Evolutionary conservation across 805 yeast species (phyloP).

Genomic region (Komagataella ulmi): DNA sequence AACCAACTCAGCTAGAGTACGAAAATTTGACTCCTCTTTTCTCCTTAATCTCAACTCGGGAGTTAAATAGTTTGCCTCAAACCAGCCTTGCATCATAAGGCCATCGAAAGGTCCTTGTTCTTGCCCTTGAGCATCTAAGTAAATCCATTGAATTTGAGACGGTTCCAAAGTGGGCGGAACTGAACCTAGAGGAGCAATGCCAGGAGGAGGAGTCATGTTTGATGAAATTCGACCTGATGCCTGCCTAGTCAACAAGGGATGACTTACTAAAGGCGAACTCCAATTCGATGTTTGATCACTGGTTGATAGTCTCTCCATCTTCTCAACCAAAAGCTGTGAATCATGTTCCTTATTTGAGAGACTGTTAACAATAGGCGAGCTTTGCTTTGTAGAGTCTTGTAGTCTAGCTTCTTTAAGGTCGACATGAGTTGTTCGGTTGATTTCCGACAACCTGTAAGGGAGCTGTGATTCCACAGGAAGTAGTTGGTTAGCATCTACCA

Average conservation of each 20-base stretch:
- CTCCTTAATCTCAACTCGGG: slow-evolving; percentile 45
- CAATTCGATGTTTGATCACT: not conserved
- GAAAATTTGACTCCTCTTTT: slow-evolving; percentile 35
- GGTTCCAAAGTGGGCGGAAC: slow-evolving; percentile 7
- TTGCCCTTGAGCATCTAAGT: slow-evolving; percentile 54
- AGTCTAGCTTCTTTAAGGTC: slow-evolving; percentile 3
- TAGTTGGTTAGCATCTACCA: slow-evolving; percentile 18
- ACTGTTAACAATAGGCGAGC: not conserved
- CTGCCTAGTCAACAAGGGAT: not conserved
- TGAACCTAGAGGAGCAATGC: not conserved
- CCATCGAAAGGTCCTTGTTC: slow-evolving; percentile 81
- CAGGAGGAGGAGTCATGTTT: not conserved
- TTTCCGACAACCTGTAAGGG: slow-evolving; percentile 16
- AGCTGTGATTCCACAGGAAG: slow-evolving; percentile 13
- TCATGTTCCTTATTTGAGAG: not conserved
- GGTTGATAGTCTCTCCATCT: not conserved
- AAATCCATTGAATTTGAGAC: slow-evolving; percentile 46
- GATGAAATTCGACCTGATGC: not conserved
- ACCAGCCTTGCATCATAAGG: slow-evolving; percentile 69
- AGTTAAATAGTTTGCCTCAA: slow-evolving; percentile 41
- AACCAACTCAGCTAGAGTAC: slow-evolving; percentile 40
- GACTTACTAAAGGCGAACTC: not conserved
- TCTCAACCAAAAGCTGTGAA: not conserved
- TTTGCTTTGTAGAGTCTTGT: not conserved
- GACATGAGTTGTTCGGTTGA: slow-evolving; percentile 6